phyloP scores from a whole-genome alignment of 768 basidiomycete genomes.

The Mrakia gelida region DNA sequence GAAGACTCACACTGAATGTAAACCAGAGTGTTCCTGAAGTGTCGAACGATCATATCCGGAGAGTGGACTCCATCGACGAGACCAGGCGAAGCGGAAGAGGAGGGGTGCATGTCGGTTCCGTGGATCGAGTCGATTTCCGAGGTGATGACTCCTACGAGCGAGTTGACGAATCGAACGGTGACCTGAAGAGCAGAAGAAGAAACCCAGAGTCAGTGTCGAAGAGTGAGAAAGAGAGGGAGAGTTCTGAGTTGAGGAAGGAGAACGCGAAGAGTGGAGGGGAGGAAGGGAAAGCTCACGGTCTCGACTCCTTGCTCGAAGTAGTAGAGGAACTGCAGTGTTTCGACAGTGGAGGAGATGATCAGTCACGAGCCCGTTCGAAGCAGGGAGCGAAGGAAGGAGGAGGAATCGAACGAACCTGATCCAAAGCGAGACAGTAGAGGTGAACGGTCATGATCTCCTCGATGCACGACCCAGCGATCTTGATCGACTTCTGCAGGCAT shows the following conservation, averaged over 20 bases:
- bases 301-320: constrained; percentile 91
- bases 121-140: constrained; percentile 88
- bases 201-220: not conserved
- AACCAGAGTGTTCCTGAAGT: constrained; percentile 83
- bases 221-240: not conserved
- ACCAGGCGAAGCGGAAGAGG: constrained; percentile 72
- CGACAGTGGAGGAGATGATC: not conserved
- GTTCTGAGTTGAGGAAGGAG: not conserved
- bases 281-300: constrained; percentile 59
- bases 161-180: constrained; percentile 93
- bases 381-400: not conserved
- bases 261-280: not conserved
- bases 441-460: constrained; percentile 97
- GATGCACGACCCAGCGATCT: constrained; percentile 92
- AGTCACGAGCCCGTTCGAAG: not conserved
- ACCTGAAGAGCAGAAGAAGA: constrained; percentile 51
- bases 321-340: constrained; percentile 62
- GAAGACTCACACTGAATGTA: constrained; percentile 59
- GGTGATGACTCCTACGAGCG: constrained; percentile 90
- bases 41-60: constrained; percentile 84
- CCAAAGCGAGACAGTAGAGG: constrained; percentile 90
- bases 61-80: constrained; percentile 87
- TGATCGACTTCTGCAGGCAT: constrained; percentile 91
- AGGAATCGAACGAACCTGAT: constrained; percentile 50
- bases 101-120: constrained; percentile 80